phyloP scores from a whole-genome alignment of 2,329 filamentous ascomycete genomes.

The Cercospora sojina region DNA sequence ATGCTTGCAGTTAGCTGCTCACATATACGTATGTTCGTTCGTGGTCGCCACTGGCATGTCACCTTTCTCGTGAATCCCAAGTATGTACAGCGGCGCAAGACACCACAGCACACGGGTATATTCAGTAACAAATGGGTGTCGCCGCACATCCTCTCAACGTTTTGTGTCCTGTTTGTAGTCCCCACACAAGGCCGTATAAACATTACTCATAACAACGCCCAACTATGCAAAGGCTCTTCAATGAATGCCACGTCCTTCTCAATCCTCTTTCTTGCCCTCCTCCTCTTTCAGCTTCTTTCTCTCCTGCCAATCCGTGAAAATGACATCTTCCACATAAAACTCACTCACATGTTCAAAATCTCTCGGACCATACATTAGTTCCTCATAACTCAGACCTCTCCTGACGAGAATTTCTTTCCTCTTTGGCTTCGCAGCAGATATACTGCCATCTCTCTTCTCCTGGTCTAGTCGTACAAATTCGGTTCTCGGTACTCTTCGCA shows the following conservation, averaged over 20 bases:
- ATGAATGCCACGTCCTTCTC: not conserved
- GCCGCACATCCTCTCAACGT: too few species aligned
- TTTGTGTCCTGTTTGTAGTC: too few species aligned
- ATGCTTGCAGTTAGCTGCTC: too few species aligned
- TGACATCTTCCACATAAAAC: not conserved
- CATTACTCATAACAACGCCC: not conserved
- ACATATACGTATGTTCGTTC: too few species aligned
- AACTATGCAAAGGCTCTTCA: not conserved
- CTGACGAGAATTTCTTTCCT: not conserved
- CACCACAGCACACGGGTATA: too few species aligned
- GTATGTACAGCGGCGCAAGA: too few species aligned
- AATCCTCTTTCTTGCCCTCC: not conserved
- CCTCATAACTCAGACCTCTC: constrained; percentile 8
- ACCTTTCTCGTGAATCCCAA: too few species aligned
- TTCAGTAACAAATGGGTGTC: too few species aligned
- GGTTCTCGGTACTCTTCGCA: not conserved
- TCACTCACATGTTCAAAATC: constrained; percentile 4
- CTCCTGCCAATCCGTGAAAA: not conserved
- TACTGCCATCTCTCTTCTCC: not conserved
- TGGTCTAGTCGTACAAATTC: not conserved
- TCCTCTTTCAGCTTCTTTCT: not conserved
- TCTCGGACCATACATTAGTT: not conserved
- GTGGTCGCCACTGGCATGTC: too few species aligned
- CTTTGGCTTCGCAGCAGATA: not conserved
- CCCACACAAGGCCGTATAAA: not conserved